Percentiles rank a stretch among this genome's conserved stretches.
phyloP scores from a whole-genome alignment of 192 early-diverging fungal genomes.

The Umbelopsis vinacea region DNA sequence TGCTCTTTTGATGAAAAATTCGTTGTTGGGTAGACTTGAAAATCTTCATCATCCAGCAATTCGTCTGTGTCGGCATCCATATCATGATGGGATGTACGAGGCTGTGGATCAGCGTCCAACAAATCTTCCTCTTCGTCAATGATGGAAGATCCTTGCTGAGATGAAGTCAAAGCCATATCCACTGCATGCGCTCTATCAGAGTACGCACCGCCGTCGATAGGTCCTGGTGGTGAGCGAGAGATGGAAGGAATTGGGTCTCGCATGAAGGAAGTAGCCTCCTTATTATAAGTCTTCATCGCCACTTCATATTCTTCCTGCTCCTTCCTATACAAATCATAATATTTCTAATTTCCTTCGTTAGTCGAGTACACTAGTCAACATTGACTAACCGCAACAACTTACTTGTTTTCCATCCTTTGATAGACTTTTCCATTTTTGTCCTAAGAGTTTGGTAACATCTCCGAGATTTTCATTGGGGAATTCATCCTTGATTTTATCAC shows the following conservation, averaged over 20 bases:
- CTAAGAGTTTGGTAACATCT: conserved; percentile 43
- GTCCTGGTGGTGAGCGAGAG: background rate
- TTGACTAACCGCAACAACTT: background rate
- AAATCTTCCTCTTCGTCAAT: conserved; percentile 10
- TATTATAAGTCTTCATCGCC: conserved; percentile 40
- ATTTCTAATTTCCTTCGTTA: conserved; percentile 34
- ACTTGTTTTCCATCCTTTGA: conserved; percentile 44
- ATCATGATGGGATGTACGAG: background rate
- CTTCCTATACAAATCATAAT: conserved; percentile 34
- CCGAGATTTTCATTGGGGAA: conserved; percentile 41
- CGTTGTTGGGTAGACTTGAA: background rate
- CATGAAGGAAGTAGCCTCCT: background rate
- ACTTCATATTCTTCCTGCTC: conserved; percentile 42
- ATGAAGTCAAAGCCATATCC: background rate
- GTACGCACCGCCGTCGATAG: background rate
- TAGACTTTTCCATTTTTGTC: conserved; percentile 49
- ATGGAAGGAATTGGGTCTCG: background rate
- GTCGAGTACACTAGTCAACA: too few relatives aligned
- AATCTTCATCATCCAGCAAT: background rate
- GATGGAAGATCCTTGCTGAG: background rate
- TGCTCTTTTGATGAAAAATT: background rate
- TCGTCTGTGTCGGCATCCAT: background rate
- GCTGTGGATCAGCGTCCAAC: background rate
- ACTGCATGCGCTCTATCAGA: background rate
- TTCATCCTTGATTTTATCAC: conserved; percentile 49